phyloP scores from a whole-genome alignment of 768 basidiomycete genomes.

The Fomitopsis pulvina region DNA sequence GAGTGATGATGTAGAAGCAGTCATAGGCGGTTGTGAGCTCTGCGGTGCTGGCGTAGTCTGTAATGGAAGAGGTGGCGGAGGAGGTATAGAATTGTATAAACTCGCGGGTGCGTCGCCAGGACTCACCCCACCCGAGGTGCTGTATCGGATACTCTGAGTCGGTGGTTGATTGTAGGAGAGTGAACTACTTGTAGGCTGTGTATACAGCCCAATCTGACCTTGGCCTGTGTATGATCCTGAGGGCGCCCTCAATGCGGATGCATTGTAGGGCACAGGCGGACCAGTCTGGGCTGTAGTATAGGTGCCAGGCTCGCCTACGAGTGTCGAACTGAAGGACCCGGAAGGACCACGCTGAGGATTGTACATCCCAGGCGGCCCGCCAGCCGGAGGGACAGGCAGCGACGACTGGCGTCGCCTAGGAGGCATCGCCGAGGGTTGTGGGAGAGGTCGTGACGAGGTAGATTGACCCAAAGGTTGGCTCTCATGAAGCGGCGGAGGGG shows the following conservation, averaged over 20 bases:
- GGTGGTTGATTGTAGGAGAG: not conserved
- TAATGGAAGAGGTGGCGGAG: slow-evolving; percentile 15
- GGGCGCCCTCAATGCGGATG: not conserved
- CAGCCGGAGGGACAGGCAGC: slow-evolving; percentile 15
- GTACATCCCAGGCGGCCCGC: slow-evolving; percentile 8
- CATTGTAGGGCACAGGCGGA: not conserved
- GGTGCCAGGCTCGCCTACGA: not conserved
- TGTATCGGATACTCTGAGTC: not conserved
- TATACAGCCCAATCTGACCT: not conserved
- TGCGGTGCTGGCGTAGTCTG: slow-evolving; percentile 9
- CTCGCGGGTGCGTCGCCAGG: slow-evolving; percentile 3
- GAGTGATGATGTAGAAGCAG: slow-evolving; percentile 26
- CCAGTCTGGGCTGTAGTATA: not conserved
- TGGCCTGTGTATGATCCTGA: not conserved
- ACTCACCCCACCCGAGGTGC: not conserved
- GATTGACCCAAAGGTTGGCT: slow-evolving; percentile 21
- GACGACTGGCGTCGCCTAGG: slow-evolving; percentile 15
- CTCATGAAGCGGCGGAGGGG: slow-evolving; percentile 29
- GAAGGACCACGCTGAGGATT: slow-evolving; percentile 6
- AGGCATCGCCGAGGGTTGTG: slow-evolving; percentile 6
- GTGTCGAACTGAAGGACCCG: not conserved
- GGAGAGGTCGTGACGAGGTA: slow-evolving; percentile 15
- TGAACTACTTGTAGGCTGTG: not conserved
- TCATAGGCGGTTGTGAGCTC: not conserved
- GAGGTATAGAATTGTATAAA: slow-evolving; percentile 14